phyloP scores from a whole-genome alignment of 1,139 yeast genomes.

The Candida buenavistaensis region DNA sequence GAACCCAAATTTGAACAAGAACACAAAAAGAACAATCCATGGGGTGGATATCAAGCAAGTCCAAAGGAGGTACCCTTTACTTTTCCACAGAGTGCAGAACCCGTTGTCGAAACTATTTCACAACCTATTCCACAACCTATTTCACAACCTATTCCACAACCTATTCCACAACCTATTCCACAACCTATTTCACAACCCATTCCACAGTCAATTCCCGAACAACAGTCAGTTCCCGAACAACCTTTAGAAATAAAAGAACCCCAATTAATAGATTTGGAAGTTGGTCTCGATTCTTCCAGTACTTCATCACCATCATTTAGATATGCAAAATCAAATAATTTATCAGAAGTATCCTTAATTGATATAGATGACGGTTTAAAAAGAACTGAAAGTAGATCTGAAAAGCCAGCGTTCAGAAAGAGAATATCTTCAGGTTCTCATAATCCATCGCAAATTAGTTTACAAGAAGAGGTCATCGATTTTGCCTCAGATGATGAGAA shows the following conservation, averaged over 20 bases:
- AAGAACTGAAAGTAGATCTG: not conserved
- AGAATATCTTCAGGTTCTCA: constrained; percentile 28
- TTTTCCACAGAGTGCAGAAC: not conserved
- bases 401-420: constrained; percentile 24
- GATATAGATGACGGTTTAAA: constrained; percentile 28
- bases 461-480: constrained; percentile 48
- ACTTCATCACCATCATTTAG: constrained; percentile 26
- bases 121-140: constrained; percentile 1
- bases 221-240: too few relatives aligned
- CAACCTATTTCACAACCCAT: too few relatives aligned
- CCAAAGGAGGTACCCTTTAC: not conserved
- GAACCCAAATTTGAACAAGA: constrained; percentile 5
- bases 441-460: constrained; percentile 32
- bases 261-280: constrained; percentile 41
- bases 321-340: constrained; percentile 15
- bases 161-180: not conserved
- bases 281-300: constrained; percentile 36
- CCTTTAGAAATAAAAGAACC: constrained; percentile 13
- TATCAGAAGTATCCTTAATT: constrained; percentile 29
- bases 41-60: constrained; percentile 22
- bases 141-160: too few relatives aligned
- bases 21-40: constrained; percentile 23
- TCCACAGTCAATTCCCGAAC: too few relatives aligned
- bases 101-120: too few relatives aligned
- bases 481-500: constrained; percentile 52